Percentiles rank a stretch among this genome's conserved stretches.
Evolutionary conservation across 331 rosid species (phyloP).

Genomic region (Rosa hybrid): DNA sequence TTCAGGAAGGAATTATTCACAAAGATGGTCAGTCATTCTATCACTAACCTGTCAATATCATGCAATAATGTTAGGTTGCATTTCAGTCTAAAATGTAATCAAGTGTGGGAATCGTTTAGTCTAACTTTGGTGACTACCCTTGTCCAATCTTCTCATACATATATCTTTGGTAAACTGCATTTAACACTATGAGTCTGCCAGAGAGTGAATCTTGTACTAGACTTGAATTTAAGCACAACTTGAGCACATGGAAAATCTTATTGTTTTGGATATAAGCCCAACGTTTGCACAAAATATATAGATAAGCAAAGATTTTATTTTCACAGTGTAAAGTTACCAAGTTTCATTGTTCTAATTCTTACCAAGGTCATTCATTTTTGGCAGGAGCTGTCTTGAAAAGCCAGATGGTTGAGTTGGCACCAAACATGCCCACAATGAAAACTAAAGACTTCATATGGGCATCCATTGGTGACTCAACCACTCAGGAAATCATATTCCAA

Average conservation of each 20-base stretch:
- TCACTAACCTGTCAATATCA: background rate
- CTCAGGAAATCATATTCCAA: constrained; percentile 44
- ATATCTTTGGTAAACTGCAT: background rate
- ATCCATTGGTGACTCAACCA: constrained; percentile 32
- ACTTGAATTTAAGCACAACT: background rate
- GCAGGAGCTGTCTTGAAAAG: constrained; percentile 19
- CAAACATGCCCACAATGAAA: constrained; percentile 43
- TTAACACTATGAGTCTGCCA: background rate
- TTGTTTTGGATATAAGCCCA: background rate
- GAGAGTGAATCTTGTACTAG: background rate
- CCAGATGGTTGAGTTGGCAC: constrained; percentile 36
- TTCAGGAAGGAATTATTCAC: constrained; percentile 35
- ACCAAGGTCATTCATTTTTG: background rate
- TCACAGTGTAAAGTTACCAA: too few species aligned
- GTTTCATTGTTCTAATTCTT: background rate
- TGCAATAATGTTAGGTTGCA: background rate
- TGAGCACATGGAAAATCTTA: background rate
- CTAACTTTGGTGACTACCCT: too few species aligned
- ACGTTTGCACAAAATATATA: background rate
- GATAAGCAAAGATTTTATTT: background rate
- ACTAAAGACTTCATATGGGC: constrained; percentile 44
- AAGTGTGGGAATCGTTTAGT: too few species aligned
- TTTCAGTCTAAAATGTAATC: too few species aligned
- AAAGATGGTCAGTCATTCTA: constrained; percentile 40
- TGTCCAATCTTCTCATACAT: too few species aligned